Evolutionary conservation across 1,284 basidiomycete species (phyloP).

Genomic region (Ceratobasidium sp.): DNA sequence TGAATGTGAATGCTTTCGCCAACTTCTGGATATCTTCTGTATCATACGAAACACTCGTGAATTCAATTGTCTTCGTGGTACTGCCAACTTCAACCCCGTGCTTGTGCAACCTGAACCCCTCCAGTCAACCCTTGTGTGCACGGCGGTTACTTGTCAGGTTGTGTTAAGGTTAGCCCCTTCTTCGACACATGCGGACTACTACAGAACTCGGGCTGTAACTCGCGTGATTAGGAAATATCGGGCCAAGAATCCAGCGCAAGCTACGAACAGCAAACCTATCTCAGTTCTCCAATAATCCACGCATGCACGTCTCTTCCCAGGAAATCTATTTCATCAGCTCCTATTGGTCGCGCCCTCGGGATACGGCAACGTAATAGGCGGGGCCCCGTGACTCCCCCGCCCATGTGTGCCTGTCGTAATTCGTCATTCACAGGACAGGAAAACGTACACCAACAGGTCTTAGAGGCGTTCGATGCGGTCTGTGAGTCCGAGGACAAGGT

Average conservation of each 20-base stretch:
- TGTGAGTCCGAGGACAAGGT: not conserved
- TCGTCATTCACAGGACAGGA: not conserved
- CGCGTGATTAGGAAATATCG: not conserved
- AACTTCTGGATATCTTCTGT: not conserved
- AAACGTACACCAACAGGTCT: not conserved
- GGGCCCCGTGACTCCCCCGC: conserved; percentile 22
- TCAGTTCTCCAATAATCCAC: not conserved
- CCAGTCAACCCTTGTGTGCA: too few relatives aligned
- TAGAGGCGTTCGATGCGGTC: too few relatives aligned
- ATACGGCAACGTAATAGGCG: not conserved
- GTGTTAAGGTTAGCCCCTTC: too few relatives aligned
- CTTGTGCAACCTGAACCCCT: too few relatives aligned
- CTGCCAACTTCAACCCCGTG: not conserved
- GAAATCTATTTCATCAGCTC: conserved; percentile 10
- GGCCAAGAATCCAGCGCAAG: not conserved
- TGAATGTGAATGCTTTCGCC: not conserved
- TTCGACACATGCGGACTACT: too few relatives aligned
- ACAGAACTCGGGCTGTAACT: too few relatives aligned
- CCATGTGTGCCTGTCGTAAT: conserved; percentile 25
- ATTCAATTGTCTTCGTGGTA: not conserved
- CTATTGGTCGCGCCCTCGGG: not conserved
- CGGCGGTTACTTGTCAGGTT: too few relatives aligned
- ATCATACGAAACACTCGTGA: not conserved
- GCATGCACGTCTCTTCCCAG: not conserved
- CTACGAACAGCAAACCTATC: not conserved